A percentile compares a stretch with the other conserved stretches of the same genome.
These are phyloP conservation scores for Pseudocercospora vitis DNA, from an alignment of 2,329 filamentous ascomycete genomes.

Conservation along the genomic window DNA sequence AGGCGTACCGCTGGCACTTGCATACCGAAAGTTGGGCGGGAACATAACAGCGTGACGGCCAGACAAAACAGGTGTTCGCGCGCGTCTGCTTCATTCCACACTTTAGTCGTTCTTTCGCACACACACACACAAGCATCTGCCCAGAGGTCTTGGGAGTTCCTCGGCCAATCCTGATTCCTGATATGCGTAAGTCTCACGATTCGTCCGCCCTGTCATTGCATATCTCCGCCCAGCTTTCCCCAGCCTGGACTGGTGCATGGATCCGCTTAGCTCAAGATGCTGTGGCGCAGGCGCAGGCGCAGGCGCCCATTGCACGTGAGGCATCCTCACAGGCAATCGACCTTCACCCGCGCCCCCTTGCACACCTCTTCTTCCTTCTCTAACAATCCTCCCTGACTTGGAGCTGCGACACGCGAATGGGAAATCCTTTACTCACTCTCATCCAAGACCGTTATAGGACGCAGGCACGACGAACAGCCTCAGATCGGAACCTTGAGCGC, in stretches of 20 bases:
- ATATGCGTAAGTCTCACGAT: constrained; percentile 7
- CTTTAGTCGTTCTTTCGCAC: background rate
- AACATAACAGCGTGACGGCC: background rate
- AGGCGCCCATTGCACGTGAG: background rate
- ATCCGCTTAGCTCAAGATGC: background rate
- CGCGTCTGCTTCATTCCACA: background rate
- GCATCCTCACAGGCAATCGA: background rate
- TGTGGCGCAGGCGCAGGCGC: background rate
- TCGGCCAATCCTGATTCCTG: constrained; percentile 8
- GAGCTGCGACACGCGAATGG: constrained; percentile 19
- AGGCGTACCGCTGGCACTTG: background rate
- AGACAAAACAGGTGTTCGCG: background rate
- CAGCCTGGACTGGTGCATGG: background rate
- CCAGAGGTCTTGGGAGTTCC: background rate
- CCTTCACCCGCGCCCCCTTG: background rate
- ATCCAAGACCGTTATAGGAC: constrained; percentile 20
- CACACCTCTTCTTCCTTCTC: background rate
- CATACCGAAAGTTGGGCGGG: background rate
- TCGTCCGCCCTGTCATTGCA: constrained; percentile 5
- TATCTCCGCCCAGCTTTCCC: background rate
- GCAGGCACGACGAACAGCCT: constrained; percentile 17
- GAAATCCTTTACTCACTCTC: constrained; percentile 20
- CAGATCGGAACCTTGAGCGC: constrained; percentile 16
- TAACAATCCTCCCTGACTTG: constrained; percentile 19
- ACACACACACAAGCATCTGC: constrained; percentile 2